A percentile compares a stretch with the other conserved stretches of the same genome.
phyloP scores from a whole-genome alignment of 768 basidiomycete species.

The Epithele typhae region DNA sequence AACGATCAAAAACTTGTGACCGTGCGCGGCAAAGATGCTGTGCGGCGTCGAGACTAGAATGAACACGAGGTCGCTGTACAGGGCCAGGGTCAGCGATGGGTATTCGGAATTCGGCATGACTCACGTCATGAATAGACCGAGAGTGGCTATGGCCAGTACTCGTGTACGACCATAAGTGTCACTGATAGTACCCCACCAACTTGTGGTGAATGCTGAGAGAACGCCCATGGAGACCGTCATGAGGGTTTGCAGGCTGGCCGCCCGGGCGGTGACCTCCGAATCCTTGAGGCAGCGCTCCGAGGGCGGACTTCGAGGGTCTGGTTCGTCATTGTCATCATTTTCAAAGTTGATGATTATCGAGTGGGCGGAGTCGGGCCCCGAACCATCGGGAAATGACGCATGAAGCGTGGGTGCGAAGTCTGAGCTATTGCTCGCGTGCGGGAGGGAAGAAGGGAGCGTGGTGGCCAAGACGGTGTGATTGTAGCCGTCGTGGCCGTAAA shows the following conservation, averaged over 20 bases:
- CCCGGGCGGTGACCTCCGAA: conserved; percentile 60
- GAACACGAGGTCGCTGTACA: conserved; percentile 68
- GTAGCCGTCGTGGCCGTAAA: conserved; percentile 40
- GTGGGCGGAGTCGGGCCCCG: conserved; percentile 7
- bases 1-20: conserved; percentile 69
- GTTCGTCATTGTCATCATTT: conserved; percentile 29
- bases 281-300: conserved; percentile 39
- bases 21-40: conserved; percentile 56
- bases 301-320: conserved; percentile 35
- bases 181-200: conserved; percentile 81
- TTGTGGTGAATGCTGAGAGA: conserved; percentile 78
- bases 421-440: not conserved
- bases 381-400: not conserved
- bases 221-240: conserved; percentile 76
- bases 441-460: conserved; percentile 2
- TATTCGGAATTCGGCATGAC: conserved; percentile 34
- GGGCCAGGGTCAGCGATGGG: not conserved
- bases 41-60: conserved; percentile 70
- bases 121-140: conserved; percentile 73
- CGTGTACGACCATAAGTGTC: conserved; percentile 74
- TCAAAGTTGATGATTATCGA: not conserved
- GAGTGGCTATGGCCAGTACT: conserved; percentile 60
- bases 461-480: conserved; percentile 27
- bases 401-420: not conserved
- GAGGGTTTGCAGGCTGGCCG: conserved; percentile 70